A percentile compares a stretch with the other conserved stretches of the same genome.
These are phyloP conservation scores for Hypocrella siamensis DNA, from an alignment of 2,329 filamentous ascomycete genomes.

Conservation along the genomic window DNA sequence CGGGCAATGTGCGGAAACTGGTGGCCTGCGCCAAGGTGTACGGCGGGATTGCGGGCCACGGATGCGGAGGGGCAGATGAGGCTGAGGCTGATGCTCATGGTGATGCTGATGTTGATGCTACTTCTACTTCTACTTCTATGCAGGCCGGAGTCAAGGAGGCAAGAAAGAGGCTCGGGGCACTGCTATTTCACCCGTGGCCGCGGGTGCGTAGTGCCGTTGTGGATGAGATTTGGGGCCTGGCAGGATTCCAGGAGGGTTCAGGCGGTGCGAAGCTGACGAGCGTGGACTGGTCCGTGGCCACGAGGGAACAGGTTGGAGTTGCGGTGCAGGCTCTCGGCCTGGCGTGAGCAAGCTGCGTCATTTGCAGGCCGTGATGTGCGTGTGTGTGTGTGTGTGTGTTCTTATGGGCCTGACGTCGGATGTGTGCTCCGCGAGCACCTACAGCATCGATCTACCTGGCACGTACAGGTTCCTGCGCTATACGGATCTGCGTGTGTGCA, in stretches of 20 bases:
- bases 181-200: conserved; percentile 74
- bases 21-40: conserved; percentile 71
- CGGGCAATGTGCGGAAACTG: conserved; percentile 66
- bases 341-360: conserved; percentile 9
- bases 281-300: conserved; percentile 42
- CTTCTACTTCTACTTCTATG: too few relatives aligned
- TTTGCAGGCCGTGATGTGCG: too few relatives aligned
- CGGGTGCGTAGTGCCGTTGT: conserved; percentile 46
- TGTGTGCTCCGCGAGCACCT: too few relatives aligned
- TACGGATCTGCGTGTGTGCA: too few relatives aligned
- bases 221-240: conserved; percentile 41
- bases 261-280: conserved; percentile 25
- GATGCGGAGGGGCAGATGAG: conserved; percentile 6
- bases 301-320: conserved; percentile 26
- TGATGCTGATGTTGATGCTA: too few relatives aligned
- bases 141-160: conserved; percentile 26
- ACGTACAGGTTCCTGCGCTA: too few relatives aligned
- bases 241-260: conserved; percentile 10
- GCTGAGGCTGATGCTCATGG: conserved; percentile 28
- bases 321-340: conserved; percentile 28
- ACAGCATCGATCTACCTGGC: too few relatives aligned
- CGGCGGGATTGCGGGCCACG: conserved; percentile 40
- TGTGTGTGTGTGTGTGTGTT: too few relatives aligned
- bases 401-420: too few relatives aligned
- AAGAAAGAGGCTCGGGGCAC: conserved; percentile 50